Evolutionary conservation across 495 filamentous ascomycete genomes (phyloP).

Genomic region (Entonaema liquescens): DNA sequence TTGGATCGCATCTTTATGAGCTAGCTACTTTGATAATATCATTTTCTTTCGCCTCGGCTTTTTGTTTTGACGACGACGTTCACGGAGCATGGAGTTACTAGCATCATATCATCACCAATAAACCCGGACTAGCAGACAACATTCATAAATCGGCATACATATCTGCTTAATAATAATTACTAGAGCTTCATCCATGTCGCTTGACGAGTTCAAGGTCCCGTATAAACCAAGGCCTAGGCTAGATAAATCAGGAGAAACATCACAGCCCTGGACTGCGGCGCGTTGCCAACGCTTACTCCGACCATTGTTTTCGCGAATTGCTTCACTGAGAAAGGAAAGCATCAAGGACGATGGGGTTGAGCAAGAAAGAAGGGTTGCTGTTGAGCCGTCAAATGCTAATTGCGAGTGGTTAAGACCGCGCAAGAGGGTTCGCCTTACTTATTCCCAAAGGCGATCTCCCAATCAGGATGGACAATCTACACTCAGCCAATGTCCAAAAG

Average conservation of each 20-base stretch:
- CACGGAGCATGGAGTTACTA: not conserved
- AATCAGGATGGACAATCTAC: slow-evolving; percentile 9
- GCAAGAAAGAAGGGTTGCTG: slow-evolving; percentile 11
- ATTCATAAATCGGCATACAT: slow-evolving; percentile 13
- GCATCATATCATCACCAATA: slow-evolving; percentile 9
- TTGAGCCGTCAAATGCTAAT: slow-evolving; percentile 17
- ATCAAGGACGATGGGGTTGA: slow-evolving; percentile 7
- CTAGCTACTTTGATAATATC: not conserved
- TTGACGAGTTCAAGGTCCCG: slow-evolving; percentile 16
- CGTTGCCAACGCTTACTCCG: slow-evolving; percentile 65
- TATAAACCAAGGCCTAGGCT: slow-evolving; percentile 33
- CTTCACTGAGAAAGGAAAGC: slow-evolving; percentile 57
- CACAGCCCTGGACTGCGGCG: slow-evolving; percentile 63
- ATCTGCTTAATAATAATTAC: slow-evolving; percentile 13
- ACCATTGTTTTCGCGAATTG: slow-evolving; percentile 61
- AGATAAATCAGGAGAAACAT: slow-evolving; percentile 23
- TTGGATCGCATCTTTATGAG: slow-evolving; percentile 12
- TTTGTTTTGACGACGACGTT: not conserved
- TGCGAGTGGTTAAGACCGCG: slow-evolving; percentile 39
- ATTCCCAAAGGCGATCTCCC: slow-evolving; percentile 38
- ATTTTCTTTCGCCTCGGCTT: slow-evolving; percentile 8
- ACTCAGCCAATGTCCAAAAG: not conserved
- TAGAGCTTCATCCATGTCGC: slow-evolving; percentile 21
- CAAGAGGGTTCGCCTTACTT: slow-evolving; percentile 44
- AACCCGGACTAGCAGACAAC: not conserved